Base-by-base conservation (phyloP, 768 basidiomycete genomes). In the Lentinula lateritia region DNA sequence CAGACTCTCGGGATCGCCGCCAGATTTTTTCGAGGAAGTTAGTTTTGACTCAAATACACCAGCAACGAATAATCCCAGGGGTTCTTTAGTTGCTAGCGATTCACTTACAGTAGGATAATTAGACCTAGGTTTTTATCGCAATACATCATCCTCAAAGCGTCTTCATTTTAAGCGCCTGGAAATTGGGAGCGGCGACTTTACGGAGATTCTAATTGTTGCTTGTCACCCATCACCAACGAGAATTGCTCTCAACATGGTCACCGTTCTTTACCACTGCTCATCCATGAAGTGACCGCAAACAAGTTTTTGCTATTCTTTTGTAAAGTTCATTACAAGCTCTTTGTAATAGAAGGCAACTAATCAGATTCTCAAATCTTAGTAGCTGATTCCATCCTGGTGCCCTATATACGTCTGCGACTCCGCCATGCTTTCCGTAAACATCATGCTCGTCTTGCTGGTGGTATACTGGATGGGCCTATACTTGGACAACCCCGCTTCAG, bases 11-110 rank as follows among this genome's bases (percentile, higher is more conserved):
- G 59, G 59, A 28, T 15, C 41, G 6, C 15, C 59, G 9, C 13
- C 59, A 18, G 59, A 60, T n/a, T 60, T 48, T 20, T 60, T 60
- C 39, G 59, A 60, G 32, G 36, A 32, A 20, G 38, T 28, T 18
- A 42, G 54, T 28, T 55, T 55, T 41, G 39, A 20, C 18, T 55
- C 54, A 20, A 5, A 38, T n/a, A 55, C 18, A 23, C 35, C 35
- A 7, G 54, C 38, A 5, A 15, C 38, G 18, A 55, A 55, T 42
- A n/a, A 13, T n/a, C 15, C 9, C 6, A 20, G n/a, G 9, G 54
- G 20, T 0, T 41, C 54, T 5, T 15, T 55, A 20, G 36, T 23
- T 23, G 54, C 38, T 39, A 55, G 54, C 41, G 54, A 55, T 41
- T 38, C 54, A 2, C 38, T 41, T 55, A 55, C 54, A 38, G 54